These are phyloP conservation scores for Excoecaria agallocha DNA, from an alignment of 345 rosid species.

Conservation along the genomic window DNA sequence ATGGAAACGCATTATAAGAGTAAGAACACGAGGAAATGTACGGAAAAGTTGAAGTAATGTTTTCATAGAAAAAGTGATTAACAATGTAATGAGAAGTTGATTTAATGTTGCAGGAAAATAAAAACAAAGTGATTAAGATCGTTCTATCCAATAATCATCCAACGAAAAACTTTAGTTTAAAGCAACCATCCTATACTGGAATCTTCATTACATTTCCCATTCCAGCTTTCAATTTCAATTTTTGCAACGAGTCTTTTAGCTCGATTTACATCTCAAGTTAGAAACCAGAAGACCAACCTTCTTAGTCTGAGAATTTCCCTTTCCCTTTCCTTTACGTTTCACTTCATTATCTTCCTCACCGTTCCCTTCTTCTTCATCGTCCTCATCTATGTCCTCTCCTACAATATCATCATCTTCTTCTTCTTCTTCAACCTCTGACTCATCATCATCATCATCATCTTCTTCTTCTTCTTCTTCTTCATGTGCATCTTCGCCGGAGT, in stretches of 20 bases:
- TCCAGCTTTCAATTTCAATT: neutral
- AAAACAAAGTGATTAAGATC: no score
- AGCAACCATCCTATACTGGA: neutral
- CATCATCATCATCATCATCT: slow-evolving; percentile 19
- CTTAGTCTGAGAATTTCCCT: slow-evolving; percentile 58
- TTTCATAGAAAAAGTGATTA: neutral
- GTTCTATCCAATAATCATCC: neutral
- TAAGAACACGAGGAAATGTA: neutral
- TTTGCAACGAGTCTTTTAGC: neutral
- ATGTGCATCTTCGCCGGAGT: slow-evolving; percentile 13
- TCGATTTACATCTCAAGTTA: neutral
- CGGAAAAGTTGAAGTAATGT: neutral
- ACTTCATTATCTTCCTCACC: slow-evolving; percentile 23
- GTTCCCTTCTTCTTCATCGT: slow-evolving; percentile 16
- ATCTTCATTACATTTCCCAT: neutral
- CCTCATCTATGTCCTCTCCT: slow-evolving; percentile 31
- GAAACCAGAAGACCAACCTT: slow-evolving; percentile 39
- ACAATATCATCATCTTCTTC: slow-evolving; percentile 22
- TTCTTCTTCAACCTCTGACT: slow-evolving; percentile 25
- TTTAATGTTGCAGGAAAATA: no score
- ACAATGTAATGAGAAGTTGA: neutral
- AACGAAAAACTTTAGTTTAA: neutral
- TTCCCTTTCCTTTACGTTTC: slow-evolving; percentile 23
- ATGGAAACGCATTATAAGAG: neutral
- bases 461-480: slow-evolving; percentile 35